Conservation (phyloP, 805 yeast genomes). For the Ogataea ganodermae region DNA sequence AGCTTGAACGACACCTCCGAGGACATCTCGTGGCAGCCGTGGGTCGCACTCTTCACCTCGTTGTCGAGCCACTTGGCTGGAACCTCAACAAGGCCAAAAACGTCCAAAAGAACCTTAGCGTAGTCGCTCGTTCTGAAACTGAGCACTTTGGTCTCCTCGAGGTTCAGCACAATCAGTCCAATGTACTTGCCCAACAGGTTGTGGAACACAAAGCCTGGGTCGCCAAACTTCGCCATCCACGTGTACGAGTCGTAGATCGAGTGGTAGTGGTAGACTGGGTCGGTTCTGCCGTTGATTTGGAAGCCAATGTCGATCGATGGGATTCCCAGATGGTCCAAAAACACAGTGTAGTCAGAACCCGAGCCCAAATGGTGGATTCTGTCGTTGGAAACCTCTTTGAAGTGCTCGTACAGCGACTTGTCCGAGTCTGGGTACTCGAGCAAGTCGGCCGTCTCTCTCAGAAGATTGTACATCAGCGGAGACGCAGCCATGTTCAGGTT, state of each 20-base stretch:
- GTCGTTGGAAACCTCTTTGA: conserved; percentile 31
- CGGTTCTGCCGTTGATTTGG: conserved; percentile 38
- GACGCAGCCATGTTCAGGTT: conserved; percentile 54
- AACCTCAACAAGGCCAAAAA: conserved; percentile 44
- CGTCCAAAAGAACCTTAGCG: conserved; percentile 48
- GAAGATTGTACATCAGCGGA: conserved; percentile 54
- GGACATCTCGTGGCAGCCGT: not conserved
- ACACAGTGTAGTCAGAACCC: conserved; percentile 70
- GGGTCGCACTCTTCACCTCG: not conserved
- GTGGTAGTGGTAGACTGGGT: conserved; percentile 73
- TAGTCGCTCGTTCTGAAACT: conserved; percentile 48
- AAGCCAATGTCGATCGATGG: conserved; percentile 66
- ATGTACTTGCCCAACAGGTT: conserved; percentile 54
- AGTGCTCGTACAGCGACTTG: conserved; percentile 40
- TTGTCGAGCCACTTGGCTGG: conserved; percentile 29
- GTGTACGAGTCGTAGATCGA: conserved; percentile 71
- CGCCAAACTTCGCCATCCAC: conserved; percentile 69
- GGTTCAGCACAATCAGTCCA: conserved; percentile 49
- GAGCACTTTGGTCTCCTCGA: conserved; percentile 51
- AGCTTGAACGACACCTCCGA: not conserved
- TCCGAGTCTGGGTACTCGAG: conserved; percentile 47
- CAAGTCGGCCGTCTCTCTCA: conserved; percentile 46
- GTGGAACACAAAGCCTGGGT: conserved; percentile 62
- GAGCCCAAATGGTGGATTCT: conserved; percentile 57
- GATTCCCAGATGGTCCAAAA: conserved; percentile 60